Percentiles rank a stretch among this genome's conserved stretches.
Evolutionary conservation across 108 stramenopile genomes (phyloP).

Genomic region (Stephanodiscus minutulus): DNA sequence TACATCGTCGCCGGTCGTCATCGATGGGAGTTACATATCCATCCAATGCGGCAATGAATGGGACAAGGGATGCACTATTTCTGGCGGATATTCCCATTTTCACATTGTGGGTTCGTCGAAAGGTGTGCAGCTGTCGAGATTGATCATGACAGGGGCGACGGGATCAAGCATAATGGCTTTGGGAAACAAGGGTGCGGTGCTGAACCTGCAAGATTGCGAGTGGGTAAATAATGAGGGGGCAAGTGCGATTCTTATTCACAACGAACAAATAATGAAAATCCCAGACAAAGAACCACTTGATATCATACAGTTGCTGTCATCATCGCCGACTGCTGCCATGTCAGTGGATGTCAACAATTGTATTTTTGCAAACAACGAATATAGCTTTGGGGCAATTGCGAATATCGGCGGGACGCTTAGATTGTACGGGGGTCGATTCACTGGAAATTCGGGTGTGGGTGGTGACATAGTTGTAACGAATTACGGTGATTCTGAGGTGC

Average conservation of each 20-base stretch:
- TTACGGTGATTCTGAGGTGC: slow-evolving; percentile 19
- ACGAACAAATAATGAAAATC: not conserved
- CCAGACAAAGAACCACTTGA: not conserved
- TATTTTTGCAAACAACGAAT: slow-evolving; percentile 18
- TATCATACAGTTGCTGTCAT: slow-evolving; percentile 3
- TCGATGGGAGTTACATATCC: slow-evolving; percentile 33
- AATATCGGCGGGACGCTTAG: slow-evolving; percentile 40
- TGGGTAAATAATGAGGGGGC: slow-evolving; percentile 31
- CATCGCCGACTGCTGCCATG: slow-evolving; percentile 28
- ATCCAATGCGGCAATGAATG: slow-evolving; percentile 35
- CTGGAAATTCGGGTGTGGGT: slow-evolving; percentile 18
- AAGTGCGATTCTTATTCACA: slow-evolving; percentile 31
- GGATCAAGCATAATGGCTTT: slow-evolving; percentile 40
- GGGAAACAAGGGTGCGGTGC: slow-evolving; percentile 12
- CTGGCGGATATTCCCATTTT: slow-evolving; percentile 40
- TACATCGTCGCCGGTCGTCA: slow-evolving; percentile 25
- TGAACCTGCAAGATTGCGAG: slow-evolving; percentile 39
- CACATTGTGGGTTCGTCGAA: slow-evolving; percentile 22
- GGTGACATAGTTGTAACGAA: slow-evolving; percentile 43
- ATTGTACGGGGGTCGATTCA: slow-evolving; percentile 30
- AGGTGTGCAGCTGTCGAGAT: slow-evolving; percentile 28
- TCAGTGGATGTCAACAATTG: slow-evolving; percentile 30
- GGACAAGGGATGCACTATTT: slow-evolving; percentile 30
- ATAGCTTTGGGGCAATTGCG: slow-evolving; percentile 25
- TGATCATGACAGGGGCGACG: slow-evolving; percentile 34